Evolutionary conservation across 805 yeast genomes (phyloP).

Genomic region (Metschnikowia cubensis): DNA sequence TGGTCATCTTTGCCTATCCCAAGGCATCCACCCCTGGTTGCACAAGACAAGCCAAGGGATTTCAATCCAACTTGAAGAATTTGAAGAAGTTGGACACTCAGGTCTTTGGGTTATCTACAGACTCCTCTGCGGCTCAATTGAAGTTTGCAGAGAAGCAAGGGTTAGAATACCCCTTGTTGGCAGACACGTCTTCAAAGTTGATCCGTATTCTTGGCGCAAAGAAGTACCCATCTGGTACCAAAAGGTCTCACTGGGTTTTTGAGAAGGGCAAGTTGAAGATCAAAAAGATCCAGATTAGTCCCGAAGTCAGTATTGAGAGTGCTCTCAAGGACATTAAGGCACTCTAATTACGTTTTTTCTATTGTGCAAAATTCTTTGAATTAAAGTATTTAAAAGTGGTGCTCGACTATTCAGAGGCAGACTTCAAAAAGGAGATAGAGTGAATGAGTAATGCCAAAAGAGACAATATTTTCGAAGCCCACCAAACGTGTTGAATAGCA

Average conservation of each 20-base stretch:
- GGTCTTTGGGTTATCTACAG: slow-evolving; percentile 82
- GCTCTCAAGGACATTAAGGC: slow-evolving; percentile 45
- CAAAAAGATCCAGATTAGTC: slow-evolving; percentile 50
- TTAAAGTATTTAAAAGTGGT: neutral
- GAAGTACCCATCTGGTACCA: slow-evolving; percentile 70
- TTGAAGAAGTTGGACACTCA: slow-evolving; percentile 49
- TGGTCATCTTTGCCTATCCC: slow-evolving; percentile 68
- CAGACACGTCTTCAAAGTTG: slow-evolving; percentile 69
- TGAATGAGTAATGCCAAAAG: slow-evolving; percentile 31
- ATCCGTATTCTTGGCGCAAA: slow-evolving; percentile 79
- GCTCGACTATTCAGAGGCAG: neutral
- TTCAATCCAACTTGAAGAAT: slow-evolving; percentile 58
- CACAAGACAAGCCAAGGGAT: slow-evolving; percentile 91
- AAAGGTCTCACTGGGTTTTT: slow-evolving; percentile 91
- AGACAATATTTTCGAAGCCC: slow-evolving; percentile 66
- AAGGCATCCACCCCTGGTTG: slow-evolving; percentile 95
- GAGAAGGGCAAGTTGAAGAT: slow-evolving; percentile 65
- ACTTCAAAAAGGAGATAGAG: slow-evolving; percentile 16
- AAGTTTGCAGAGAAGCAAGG: slow-evolving; percentile 68
- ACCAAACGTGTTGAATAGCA: slow-evolving; percentile 89
- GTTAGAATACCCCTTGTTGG: slow-evolving; percentile 67
- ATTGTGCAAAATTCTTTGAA: neutral
- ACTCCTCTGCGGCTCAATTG: slow-evolving; percentile 72
- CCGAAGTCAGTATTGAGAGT: slow-evolving; percentile 49
- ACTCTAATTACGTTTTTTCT: neutral